These are phyloP conservation scores for Suhomyces kunorum DNA, from an alignment of 1,139 yeast genomes.

Conservation along the genomic window DNA sequence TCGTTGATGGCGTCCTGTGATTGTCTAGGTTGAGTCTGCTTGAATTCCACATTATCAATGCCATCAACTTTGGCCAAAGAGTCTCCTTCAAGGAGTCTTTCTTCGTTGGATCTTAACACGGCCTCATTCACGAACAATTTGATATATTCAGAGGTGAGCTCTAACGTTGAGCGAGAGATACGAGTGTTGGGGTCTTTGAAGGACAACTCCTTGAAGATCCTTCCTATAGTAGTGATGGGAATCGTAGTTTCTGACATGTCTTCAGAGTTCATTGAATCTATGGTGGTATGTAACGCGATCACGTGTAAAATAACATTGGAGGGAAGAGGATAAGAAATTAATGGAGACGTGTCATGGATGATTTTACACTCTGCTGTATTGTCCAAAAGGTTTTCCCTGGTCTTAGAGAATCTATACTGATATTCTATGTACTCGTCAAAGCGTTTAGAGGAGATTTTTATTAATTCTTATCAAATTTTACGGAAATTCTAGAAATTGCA, in stretches of 20 bases:
- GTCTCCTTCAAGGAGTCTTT: conserved; percentile 37
- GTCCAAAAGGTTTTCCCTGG: too few species aligned
- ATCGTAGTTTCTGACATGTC: conserved; percentile 8
- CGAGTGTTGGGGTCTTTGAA: conserved; percentile 51
- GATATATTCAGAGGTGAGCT: conserved; percentile 56
- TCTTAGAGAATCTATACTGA: too few species aligned
- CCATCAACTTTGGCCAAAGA: conserved; percentile 32
- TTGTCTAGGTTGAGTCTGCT: conserved; percentile 5
- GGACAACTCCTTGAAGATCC: conserved; percentile 54
- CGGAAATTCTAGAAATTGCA: too few species aligned
- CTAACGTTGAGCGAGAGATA: conserved; percentile 51
- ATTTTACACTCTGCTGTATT: too few species aligned
- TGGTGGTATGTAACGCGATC: not conserved
- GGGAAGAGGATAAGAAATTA: too few species aligned
- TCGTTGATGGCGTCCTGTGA: conserved; percentile 13
- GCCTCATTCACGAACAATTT: conserved; percentile 66
- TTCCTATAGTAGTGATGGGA: conserved; percentile 52
- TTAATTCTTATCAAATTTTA: too few species aligned
- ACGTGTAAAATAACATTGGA: too few species aligned
- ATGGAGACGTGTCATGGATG: too few species aligned
- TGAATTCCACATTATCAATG: conserved; percentile 28
- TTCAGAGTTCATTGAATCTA: not conserved
- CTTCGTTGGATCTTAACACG: conserved; percentile 59
- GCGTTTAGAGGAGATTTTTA: too few species aligned
- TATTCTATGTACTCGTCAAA: too few species aligned